These are phyloP conservation scores for Penicillium sp. DNA, from an alignment of 2,329 filamentous ascomycete species.

Conservation along the genomic window DNA sequence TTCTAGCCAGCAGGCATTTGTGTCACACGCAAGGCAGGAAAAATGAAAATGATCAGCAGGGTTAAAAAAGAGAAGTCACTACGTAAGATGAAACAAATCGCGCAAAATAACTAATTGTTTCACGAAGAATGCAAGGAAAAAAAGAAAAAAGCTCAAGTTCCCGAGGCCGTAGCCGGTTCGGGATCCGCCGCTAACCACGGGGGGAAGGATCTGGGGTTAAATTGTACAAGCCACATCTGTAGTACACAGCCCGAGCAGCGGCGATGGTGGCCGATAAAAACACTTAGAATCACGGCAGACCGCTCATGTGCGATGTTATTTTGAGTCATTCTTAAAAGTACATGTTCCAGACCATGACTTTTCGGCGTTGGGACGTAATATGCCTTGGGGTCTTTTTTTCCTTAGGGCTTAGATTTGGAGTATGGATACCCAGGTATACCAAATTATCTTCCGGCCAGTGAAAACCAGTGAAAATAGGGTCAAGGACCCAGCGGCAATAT, in stretches of 20 bases:
- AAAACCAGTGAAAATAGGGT: slow-evolving; percentile 20
- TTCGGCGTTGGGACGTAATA: slow-evolving; percentile 5
- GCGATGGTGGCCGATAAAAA: slow-evolving; percentile 3
- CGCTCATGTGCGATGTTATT: not conserved
- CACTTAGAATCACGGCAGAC: not conserved
- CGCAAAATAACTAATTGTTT: slow-evolving; percentile 15
- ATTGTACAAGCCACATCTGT: not conserved
- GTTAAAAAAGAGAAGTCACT: slow-evolving; percentile 3
- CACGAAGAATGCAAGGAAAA: not conserved
- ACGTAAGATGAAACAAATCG: slow-evolving; percentile 18
- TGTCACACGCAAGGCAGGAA: slow-evolving; percentile 15
- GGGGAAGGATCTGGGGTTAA: slow-evolving; percentile 25
- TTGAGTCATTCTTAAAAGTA: not conserved
- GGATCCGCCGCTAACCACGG: slow-evolving; percentile 26
- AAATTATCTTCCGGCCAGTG: slow-evolving; percentile 11
- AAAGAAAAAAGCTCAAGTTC: slow-evolving; percentile 7
- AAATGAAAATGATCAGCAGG: slow-evolving; percentile 13
- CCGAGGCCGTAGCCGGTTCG: slow-evolving; percentile 23
- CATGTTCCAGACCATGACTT: not conserved
- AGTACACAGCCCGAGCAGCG: not conserved
- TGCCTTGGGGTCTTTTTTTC: not conserved
- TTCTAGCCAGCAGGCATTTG: slow-evolving; percentile 6
- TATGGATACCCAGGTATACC: slow-evolving; percentile 6
- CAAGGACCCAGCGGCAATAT: slow-evolving; percentile 31
- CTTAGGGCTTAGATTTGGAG: not conserved